Conservation (phyloP, 1,139 yeast species). For the Pichia sp. region DNA sequence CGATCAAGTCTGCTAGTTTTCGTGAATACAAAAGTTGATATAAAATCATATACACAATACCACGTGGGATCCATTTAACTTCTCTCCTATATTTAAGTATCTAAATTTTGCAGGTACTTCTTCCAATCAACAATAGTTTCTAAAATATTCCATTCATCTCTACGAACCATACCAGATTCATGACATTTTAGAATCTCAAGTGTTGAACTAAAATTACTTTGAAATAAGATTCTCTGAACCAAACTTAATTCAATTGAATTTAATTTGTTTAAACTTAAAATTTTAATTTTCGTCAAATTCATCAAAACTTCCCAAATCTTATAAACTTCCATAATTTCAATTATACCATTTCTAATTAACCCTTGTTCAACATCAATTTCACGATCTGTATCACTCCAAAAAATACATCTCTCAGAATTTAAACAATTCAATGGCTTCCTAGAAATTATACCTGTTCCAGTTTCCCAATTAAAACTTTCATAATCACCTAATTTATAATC, state of each 20-base stretch:
- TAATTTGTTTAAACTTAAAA: conserved; percentile 39
- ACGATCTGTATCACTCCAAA: conserved; percentile 26
- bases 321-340: conserved; percentile 13
- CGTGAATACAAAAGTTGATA: no score
- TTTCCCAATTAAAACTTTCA: conserved; percentile 24
- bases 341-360: conserved; percentile 11
- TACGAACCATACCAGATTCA: conserved; percentile 54
- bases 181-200: conserved; percentile 36
- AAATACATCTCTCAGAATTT: conserved; percentile 17
- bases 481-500: conserved; percentile 47
- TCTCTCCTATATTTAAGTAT: background rate
- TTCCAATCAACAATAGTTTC: conserved; percentile 25
- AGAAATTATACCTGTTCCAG: conserved; percentile 17
- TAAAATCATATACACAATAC: background rate
- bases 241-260: conserved; percentile 45
- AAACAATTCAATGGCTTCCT: conserved; percentile 3
- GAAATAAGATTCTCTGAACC: conserved; percentile 26
- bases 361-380: conserved; percentile 20
- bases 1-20: no score
- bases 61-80: background rate
- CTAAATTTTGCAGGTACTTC: conserved; percentile 11
- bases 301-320: conserved; percentile 33
- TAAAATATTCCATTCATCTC: conserved; percentile 46
- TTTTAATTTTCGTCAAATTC: conserved; percentile 31
- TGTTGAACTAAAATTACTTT: conserved; percentile 18